phyloP scores from a whole-genome alignment of 1,284 basidiomycete genomes.

The Trichosporon asahii region DNA sequence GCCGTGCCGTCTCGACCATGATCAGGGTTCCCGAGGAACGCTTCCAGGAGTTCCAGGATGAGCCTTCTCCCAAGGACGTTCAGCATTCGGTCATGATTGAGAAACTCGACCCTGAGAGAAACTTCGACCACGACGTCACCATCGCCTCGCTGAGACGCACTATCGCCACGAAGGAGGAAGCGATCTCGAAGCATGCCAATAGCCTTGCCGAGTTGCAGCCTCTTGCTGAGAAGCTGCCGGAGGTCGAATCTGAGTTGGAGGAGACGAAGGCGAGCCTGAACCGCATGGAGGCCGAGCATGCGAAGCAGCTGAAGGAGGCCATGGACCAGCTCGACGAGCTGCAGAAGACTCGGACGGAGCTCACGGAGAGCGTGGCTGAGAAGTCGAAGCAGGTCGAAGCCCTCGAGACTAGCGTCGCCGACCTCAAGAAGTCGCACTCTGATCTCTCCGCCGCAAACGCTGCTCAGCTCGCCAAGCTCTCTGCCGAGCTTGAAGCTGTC shows the following conservation, averaged over 20 bases:
- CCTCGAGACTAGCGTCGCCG: slow-evolving; percentile 38
- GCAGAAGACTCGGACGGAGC: slow-evolving; percentile 32
- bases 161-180: slow-evolving; percentile 34
- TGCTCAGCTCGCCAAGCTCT: slow-evolving; percentile 26
- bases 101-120: slow-evolving; percentile 18
- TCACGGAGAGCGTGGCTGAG: slow-evolving; percentile 31
- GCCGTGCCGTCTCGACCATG: slow-evolving; percentile 47
- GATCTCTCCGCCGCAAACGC: slow-evolving; percentile 40
- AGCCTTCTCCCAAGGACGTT: neutral
- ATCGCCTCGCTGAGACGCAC: slow-evolving; percentile 34
- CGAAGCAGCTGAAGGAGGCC: slow-evolving; percentile 26
- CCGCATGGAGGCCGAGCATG: slow-evolving; percentile 24
- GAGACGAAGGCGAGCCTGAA: slow-evolving; percentile 17
- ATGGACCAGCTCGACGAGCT: slow-evolving; percentile 27
- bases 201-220: slow-evolving; percentile 11
- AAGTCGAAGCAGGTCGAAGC: slow-evolving; percentile 36
- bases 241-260: slow-evolving; percentile 17
- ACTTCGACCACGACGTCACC: slow-evolving; percentile 35
- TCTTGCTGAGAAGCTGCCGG: slow-evolving; percentile 18
- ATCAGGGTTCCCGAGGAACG: slow-evolving; percentile 33
- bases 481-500: slow-evolving; percentile 14
- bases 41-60: slow-evolving; percentile 4
- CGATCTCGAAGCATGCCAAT: slow-evolving; percentile 25
- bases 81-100: slow-evolving; percentile 21
- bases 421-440: slow-evolving; percentile 38